A percentile compares a stretch with the other conserved stretches of the same genome.
Conservation (phyloP, 2,329 filamentous ascomycete genomes). For the Neonectria magnoliae region DNA sequence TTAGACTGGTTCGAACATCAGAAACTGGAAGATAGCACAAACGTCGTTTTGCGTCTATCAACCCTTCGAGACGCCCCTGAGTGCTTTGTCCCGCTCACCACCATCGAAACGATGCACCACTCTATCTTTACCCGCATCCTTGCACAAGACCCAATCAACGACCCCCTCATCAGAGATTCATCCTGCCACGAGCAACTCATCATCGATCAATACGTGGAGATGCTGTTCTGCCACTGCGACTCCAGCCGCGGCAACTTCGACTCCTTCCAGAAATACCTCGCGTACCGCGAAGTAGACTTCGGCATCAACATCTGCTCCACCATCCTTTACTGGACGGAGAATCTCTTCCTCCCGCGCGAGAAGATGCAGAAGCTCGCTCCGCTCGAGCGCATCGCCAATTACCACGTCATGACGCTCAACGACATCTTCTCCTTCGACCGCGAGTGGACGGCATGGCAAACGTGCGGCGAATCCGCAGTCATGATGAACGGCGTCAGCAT, state of each 20-base stretch:
- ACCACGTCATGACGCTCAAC: constrained; percentile 27
- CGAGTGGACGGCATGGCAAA: constrained; percentile 13
- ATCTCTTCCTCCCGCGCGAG: neutral
- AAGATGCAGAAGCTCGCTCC: constrained; percentile 9
- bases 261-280: constrained; percentile 23
- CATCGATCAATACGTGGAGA: constrained; percentile 22
- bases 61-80: constrained; percentile 16
- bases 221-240: constrained; percentile 27
- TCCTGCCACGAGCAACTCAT: constrained; percentile 12
- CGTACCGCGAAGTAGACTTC: constrained; percentile 21
- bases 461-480: constrained; percentile 11
- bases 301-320: constrained; percentile 28
- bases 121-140: constrained; percentile 25
- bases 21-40: constrained; percentile 7
- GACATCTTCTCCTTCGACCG: constrained; percentile 29
- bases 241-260: constrained; percentile 6
- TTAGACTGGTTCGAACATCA: constrained; percentile 28
- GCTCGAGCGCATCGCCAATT: constrained; percentile 21
- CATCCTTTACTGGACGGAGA: constrained; percentile 25
- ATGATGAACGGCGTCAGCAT: constrained; percentile 27
- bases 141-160: neutral
- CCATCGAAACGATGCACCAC: constrained; percentile 22
- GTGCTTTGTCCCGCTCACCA: constrained; percentile 22
- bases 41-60: constrained; percentile 15
- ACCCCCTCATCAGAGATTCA: neutral